These are phyloP conservation scores for Murraya koenigii DNA, from an alignment of 345 rosid species.

Conservation along the genomic window DNA sequence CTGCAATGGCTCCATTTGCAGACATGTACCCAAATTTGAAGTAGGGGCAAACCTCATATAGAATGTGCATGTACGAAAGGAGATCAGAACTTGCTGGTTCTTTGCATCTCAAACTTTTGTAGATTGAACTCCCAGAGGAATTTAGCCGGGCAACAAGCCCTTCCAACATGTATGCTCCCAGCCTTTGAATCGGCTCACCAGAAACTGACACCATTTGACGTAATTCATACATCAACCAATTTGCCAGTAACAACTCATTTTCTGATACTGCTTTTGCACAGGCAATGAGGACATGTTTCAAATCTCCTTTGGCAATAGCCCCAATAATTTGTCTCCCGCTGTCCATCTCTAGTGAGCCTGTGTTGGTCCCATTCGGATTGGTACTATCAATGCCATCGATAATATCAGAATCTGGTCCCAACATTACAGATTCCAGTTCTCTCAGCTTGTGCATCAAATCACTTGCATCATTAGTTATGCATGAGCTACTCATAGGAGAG, in stretches of 20 bases:
- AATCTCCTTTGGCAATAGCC: conserved; percentile 56
- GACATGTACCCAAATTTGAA: conserved; percentile 96
- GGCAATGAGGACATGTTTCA: conserved; percentile 58
- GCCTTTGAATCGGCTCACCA: conserved; percentile 93
- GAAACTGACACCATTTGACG: conserved; percentile 84
- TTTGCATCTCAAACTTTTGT: conserved; percentile 60
- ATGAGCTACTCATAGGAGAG: conserved; percentile 69
- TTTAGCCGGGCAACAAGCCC: conserved; percentile 83
- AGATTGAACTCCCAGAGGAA: conserved; percentile 83
- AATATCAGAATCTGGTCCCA: conserved; percentile 75
- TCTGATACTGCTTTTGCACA: conserved; percentile 84
- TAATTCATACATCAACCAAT: conserved; percentile 63
- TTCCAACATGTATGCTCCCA: conserved; percentile 93
- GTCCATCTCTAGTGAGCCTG: conserved; percentile 30
- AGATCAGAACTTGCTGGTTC: conserved; percentile 72
- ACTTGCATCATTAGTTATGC: conserved; percentile 63
- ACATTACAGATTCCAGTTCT: conserved; percentile 77
- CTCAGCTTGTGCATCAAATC: conserved; percentile 67
- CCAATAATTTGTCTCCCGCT: conserved; percentile 49
- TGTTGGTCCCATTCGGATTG: conserved; percentile 19
- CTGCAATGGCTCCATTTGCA: conserved; percentile 94
- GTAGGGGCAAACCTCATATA: conserved; percentile 89
- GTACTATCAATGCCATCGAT: conserved; percentile 38
- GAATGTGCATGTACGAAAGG: conserved; percentile 70
- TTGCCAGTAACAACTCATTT: conserved; percentile 58